Base-by-base conservation (phyloP, 2,329 filamentous ascomycete species). In the Aspergillus sp. region DNA sequence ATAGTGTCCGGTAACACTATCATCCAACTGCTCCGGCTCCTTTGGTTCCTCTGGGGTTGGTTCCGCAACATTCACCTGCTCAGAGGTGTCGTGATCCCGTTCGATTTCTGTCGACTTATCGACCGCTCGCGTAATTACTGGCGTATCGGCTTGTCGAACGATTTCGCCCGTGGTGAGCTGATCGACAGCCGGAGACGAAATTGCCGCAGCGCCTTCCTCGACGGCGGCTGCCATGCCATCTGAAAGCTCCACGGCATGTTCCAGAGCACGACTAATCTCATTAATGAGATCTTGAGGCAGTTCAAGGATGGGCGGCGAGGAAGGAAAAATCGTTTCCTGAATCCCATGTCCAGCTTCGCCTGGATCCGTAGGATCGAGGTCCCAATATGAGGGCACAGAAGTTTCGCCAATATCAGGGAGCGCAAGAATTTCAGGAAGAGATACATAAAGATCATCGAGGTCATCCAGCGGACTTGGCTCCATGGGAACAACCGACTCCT, bases 41-140 rank as follows among this genome's bases (percentile, higher is more conserved):
- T 22, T 49, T 17, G 30, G 42, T 50, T 59, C 48, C 56, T 37
- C 45, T 58, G 49, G n/a, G 58, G 51, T 59, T 56, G 59, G 52
- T 51, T 53, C 54, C 40, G 24, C 51, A 58, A 55, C 51, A 58
- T 47, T 53, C 41, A 50, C 50, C 41, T 50, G 54, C 54, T 62
- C 58, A 58, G 48, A 54, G 52, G 56, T 57, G 54, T 41, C 53
- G 19, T 27, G 49, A 8, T 37, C 51, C 12, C 3, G 12, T 27
- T 44, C 30, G 34, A 6, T 22, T 12, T 37, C 24, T 30, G 20
- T 56, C 15, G 46, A 15, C 39, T 50, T 20, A 8, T 49, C 24
- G n/a, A 41, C 53, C 11, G 27, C 54, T 51, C 46, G 50, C 47
- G 45, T 37, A 30, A 49, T 8, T 9, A 19, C 9, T 30, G 44